Conservation (phyloP, 495 filamentous ascomycete species). For the Neurospora sp. region DNA sequence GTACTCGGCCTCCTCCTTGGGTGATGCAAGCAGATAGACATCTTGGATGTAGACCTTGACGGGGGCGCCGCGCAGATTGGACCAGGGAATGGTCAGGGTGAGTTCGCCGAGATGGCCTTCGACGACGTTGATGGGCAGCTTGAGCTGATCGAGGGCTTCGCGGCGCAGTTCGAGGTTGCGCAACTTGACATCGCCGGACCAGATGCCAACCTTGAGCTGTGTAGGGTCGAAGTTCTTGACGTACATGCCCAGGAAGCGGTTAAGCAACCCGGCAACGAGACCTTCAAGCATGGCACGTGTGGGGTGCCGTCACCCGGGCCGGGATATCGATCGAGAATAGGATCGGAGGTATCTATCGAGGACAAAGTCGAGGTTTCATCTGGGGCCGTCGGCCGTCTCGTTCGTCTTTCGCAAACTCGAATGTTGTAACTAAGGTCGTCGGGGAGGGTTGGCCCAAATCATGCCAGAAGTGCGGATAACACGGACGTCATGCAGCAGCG, state of each 20-base stretch:
- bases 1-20: slow-evolving; percentile 87
- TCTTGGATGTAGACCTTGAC: slow-evolving; percentile 93
- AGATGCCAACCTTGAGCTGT: slow-evolving; percentile 95
- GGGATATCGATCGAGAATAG: slow-evolving; percentile 17
- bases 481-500: slow-evolving; percentile 3
- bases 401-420: background rate
- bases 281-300: slow-evolving; percentile 50
- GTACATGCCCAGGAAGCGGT: slow-evolving; percentile 98
- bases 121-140: slow-evolving; percentile 88
- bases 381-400: slow-evolving; percentile 7
- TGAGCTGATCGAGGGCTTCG: slow-evolving; percentile 93
- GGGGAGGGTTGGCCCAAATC: slow-evolving; percentile 2
- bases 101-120: slow-evolving; percentile 88
- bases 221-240: slow-evolving; percentile 97
- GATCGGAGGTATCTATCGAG: slow-evolving; percentile 17
- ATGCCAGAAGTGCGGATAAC: background rate
- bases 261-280: slow-evolving; percentile 78
- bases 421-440: background rate
- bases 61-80: slow-evolving; percentile 84
- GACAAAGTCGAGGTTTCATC: slow-evolving; percentile 22
- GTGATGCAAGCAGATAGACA: slow-evolving; percentile 88
- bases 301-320: slow-evolving; percentile 45
- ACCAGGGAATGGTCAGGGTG: slow-evolving; percentile 91
- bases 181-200: slow-evolving; percentile 93
- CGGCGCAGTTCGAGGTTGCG: slow-evolving; percentile 81